Evolutionary conservation across 176 grass and related monocot species (phyloP), one percentile per base, ranked within the genome.

Genomic region (Pontederia paniculata): DNA sequence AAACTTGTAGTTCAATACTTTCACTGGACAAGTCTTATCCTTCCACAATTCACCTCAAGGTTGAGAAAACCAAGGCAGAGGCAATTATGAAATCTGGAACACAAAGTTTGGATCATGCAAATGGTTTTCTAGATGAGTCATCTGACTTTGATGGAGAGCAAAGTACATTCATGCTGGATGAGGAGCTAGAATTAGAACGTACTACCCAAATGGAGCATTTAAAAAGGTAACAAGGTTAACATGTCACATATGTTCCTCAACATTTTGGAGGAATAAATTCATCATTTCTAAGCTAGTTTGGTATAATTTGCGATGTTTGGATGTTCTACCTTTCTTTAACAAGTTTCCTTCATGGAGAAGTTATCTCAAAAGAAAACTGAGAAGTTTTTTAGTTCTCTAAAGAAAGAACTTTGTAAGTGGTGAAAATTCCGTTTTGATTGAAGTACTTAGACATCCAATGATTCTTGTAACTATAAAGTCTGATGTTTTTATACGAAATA

Each of bases 141-240:
- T 61, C 68, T 70, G 65, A 54, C 58, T 85, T 75, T 28, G 62
- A 60, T 66, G 63, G 58, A 44, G 78, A 87, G 21, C 86, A 89
- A 67, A 89, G 81, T 60, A 89, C 86, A 67, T 89, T 89, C 75
- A 73, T 89, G 78, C 81, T 89, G 73, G 86, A 89, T 37, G 86
- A 89, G 60, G 86, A 89, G 73, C 25, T 89, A 22, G 86, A 89
- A 66, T 58, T 78, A 59, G 86, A 89, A 70, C 77, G 78, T 20
- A 62, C 48, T 12, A 65, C 77, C 18, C 52, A 76, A 47, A 62
- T n/a, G 7, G 64, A 72, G 42, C 69, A 67, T 48, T 58, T 76
- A 18, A 89, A 76, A 81, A 89, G 86, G 86, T 89, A 45, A 69
- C 12, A 44, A 21, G 7, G 12, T 17, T 14, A 0, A n/a, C 3